phyloP scores from a whole-genome alignment of 345 rosid genomes.

The Physaria fendleri region DNA sequence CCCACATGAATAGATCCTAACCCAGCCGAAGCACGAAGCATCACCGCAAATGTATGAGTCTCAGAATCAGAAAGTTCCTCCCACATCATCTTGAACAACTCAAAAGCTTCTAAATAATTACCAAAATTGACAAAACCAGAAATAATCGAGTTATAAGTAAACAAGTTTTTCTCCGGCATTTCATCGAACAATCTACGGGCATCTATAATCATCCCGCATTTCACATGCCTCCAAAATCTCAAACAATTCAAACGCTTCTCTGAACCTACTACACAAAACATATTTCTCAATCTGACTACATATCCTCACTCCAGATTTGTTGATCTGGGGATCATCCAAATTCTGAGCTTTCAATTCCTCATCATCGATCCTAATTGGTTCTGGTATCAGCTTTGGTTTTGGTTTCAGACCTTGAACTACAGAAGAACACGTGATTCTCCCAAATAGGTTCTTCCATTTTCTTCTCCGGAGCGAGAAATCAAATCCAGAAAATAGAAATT shows the following conservation, averaged over 20 bases:
- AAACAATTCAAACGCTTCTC: constrained; percentile 81
- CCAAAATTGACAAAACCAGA: constrained; percentile 56
- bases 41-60: constrained; percentile 46
- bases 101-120: constrained; percentile 53
- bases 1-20: constrained; percentile 50
- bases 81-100: constrained; percentile 64
- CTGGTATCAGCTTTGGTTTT: constrained; percentile 47
- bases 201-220: constrained; percentile 65
- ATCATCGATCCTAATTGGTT: constrained; percentile 25
- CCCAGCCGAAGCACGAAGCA: constrained; percentile 67
- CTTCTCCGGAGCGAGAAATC: constrained; percentile 32
- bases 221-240: constrained; percentile 75
- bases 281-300: constrained; percentile 79
- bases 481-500: constrained; percentile 35
- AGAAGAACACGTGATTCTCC: constrained; percentile 41
- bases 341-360: constrained; percentile 18
- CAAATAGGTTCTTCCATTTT: constrained; percentile 40
- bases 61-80: constrained; percentile 62
- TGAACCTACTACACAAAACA: constrained; percentile 42
- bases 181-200: constrained; percentile 67
- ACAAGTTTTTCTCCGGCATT: constrained; percentile 65
- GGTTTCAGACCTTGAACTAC: constrained; percentile 48
- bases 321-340: constrained; percentile 27
- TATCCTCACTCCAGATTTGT: constrained; percentile 37
- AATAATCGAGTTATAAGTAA: constrained; percentile 58